Base-by-base conservation (phyloP, 2,329 filamentous ascomycete species). In the Hirsutella minnesotensis region DNA sequence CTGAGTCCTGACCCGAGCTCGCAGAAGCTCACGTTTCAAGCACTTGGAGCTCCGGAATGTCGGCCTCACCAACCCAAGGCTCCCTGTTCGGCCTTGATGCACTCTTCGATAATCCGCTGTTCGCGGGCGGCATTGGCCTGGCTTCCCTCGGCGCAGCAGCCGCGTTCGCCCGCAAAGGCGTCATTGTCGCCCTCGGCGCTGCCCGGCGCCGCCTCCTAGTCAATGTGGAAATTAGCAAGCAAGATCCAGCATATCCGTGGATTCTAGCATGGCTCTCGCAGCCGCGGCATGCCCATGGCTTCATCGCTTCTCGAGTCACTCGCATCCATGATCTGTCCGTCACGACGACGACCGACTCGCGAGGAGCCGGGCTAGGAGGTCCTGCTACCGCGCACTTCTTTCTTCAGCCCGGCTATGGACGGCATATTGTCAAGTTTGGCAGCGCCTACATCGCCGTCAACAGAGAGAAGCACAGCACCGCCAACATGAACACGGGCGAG, bases 161-260 rank as follows among this genome's bases (percentile, higher is more conserved):
- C 27, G 83, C 87, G 12, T 77, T 94, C 52, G 86, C 81, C 24
- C 87, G 92, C 49, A 83, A 83, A 56, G 86, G 85, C 29, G 62
- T 84, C 46, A 76, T 89, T 46, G 71, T 79, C 53, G 79, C 79
- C 43, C 80, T 82, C n/a, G 75, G 76, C 36, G 72, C 94, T 44
- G 66, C 95, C 45, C 84, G 86, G 40, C 81, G 83, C 42, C 86
- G 90, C 39, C 79, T 98, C 66, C 79, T 98, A 24, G 86, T 96
- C 54, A 88, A 95, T 55, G 80, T 98, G 55, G 92, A 98, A 64
- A 95, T 98, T 62, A 90, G 86, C 61, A 85, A 87, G 58, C 86
- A 90, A 55, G 92, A 98, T 64, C 80, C 87, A 37, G 89, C 90
- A 2, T 98, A 96, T 60, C 81, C 81, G 34, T 96, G 89, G 90